phyloP scores from a whole-genome alignment of 306 rosid species.

The Lathyrus aphaca region DNA sequence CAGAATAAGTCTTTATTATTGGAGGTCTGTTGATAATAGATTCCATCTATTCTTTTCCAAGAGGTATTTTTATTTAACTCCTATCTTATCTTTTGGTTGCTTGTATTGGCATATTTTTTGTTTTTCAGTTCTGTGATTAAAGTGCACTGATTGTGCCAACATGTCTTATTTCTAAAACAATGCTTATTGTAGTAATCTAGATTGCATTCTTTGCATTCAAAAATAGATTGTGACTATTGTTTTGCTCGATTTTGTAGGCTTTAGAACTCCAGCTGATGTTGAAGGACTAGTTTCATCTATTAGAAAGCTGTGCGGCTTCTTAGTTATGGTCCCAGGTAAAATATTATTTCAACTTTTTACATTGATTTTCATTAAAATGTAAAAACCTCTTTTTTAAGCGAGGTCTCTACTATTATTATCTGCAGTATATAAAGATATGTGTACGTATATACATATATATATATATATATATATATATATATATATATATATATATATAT shows the following conservation, averaged over 20 bases:
- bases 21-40: neutral
- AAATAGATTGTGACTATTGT: conserved; percentile 37
- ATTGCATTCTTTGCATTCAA: conserved; percentile 23
- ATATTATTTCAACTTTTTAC: conserved; percentile 35
- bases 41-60: conserved; percentile 4
- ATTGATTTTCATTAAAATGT: conserved; percentile 25
- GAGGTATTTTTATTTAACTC: neutral
- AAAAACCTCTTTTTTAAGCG: conserved; percentile 22
- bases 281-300: conserved; percentile 73
- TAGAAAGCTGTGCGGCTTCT: conserved; percentile 76
- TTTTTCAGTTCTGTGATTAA: conserved; percentile 13
- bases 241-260: conserved; percentile 59
- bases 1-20: neutral
- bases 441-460: conserved; percentile 3
- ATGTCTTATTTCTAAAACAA: conserved; percentile 32
- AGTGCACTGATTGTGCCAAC: conserved; percentile 19
- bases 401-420: neutral
- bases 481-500: conserved; percentile 4
- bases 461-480: conserved; percentile 4
- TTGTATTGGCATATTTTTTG: conserved; percentile 26
- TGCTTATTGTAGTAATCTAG: conserved; percentile 2
- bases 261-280: conserved; percentile 54
- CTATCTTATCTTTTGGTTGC: neutral
- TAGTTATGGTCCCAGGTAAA: conserved; percentile 87
- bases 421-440: conserved; percentile 18